Base-by-base conservation (phyloP, 2,329 filamentous ascomycete genomes). In the Biscogniauxia mediterranea region DNA sequence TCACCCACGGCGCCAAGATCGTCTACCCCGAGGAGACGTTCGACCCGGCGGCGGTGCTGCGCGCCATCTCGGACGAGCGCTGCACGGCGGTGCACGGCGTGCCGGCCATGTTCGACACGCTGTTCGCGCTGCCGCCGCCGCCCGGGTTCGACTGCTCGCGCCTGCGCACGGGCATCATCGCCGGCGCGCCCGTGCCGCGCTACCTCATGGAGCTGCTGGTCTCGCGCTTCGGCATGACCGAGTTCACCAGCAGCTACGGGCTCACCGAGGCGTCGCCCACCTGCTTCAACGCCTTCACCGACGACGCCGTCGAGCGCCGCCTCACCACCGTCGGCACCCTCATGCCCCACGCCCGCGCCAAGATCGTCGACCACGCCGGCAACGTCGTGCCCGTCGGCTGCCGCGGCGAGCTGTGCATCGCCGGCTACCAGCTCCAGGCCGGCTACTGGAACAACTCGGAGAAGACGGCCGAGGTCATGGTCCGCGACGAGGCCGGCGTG, bases 31-130 rank as follows among this genome's bases (percentile, higher is more conserved):
- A 85, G 64, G 89, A 92, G 69, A 85, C 88, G 0, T 94, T 94
- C 70, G 88, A 92, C 68, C 82, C 89, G 1, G 75, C 77, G 4
- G 85, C 89, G 0, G 89, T 88, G 1, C 80, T 93, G 38, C 80
- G 80, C 52, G 88, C 89, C 58, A 85, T 94, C 49, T 82, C 83
- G 1, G 81, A 88, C 57, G 88, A 91, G 71, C 78, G 80, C 53
- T 90, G 88, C 73, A 94, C 91, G 0, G 91, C 89, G 0, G 80
- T 94, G 0, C 90, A 93, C 71, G 91, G 91, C 38, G 91, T 94
- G 0, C 91, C 91, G 0, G 90, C 91, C 60, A 94, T 94, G 91
- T 92, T 93, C 74, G 89, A 92, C 71, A 87, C 87, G 0, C 75
- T 86, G 2, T 80, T 86, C 66, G 66, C 67, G 5, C 78, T 84